These are phyloP conservation scores for Helichrysum umbraculigerum DNA, from an alignment of 129 eudicot genomes.

Conservation along the genomic window DNA sequence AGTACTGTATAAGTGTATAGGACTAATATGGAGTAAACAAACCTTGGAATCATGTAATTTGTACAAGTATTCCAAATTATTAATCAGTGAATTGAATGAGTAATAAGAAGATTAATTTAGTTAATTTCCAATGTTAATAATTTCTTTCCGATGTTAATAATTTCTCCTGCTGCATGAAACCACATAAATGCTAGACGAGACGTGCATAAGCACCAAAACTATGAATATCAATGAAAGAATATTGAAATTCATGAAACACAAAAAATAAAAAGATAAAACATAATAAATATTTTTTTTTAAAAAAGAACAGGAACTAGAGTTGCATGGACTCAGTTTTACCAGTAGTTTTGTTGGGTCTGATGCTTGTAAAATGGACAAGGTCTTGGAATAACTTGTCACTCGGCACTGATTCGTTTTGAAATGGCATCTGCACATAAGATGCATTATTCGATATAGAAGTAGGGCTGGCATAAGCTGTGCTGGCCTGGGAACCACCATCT, in stretches of 20 bases:
- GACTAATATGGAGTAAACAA: no score
- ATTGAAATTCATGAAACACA: neutral
- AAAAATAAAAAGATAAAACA: neutral
- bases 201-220: no score
- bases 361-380: conserved; percentile 1
- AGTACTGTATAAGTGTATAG: no score
- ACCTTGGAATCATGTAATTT: no score
- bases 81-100: no score
- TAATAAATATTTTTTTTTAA: no score
- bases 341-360: neutral
- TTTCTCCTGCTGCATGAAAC: no score
- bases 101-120: no score
- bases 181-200: no score
- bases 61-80: no score
- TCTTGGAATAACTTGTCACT: neutral
- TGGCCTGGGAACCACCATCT: neutral
- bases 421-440: neutral
- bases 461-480: neutral
- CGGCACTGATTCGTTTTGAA: neutral
- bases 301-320: neutral
- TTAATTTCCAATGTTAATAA: no score
- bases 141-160: no score
- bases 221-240: neutral
- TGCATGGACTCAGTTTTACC: neutral
- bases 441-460: neutral